Evolutionary conservation across 352 stramenopile species (phyloP).

Genomic region (Peronospora destructor): DNA sequence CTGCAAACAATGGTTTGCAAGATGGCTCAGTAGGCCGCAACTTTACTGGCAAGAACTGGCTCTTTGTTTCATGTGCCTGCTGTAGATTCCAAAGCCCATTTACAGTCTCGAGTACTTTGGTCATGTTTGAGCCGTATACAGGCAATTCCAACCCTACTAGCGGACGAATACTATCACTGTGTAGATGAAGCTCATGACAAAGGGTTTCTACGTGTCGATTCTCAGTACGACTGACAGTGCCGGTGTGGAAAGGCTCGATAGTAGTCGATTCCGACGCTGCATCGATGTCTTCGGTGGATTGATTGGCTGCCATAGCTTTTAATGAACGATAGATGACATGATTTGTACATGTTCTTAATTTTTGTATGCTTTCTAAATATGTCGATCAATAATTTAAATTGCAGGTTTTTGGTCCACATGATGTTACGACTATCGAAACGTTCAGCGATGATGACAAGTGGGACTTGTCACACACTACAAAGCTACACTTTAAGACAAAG

Average conservation of each 20-base stretch:
- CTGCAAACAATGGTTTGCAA: conserved; percentile 77
- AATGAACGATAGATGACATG: background rate
- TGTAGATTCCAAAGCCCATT: conserved; percentile 51
- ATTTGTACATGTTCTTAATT: too few species aligned
- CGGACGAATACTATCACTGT: conserved; percentile 26
- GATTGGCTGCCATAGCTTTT: conserved; percentile 28
- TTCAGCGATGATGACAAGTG: conserved; percentile 3
- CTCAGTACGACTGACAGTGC: conserved; percentile 3
- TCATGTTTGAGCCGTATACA: conserved; percentile 45
- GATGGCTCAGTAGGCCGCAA: conserved; percentile 66
- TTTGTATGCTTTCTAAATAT: background rate
- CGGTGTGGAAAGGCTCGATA: conserved; percentile 3
- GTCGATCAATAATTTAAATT: background rate
- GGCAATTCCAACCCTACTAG: conserved; percentile 64
- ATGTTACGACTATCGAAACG: conserved; percentile 24
- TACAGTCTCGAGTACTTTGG: conserved; percentile 49
- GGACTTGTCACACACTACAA: conserved; percentile 1
- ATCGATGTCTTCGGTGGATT: conserved; percentile 6
- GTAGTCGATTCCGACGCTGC: background rate
- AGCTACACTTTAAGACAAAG: background rate
- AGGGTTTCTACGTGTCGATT: conserved; percentile 2
- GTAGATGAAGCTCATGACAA: conserved; percentile 29
- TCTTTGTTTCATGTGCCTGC: conserved; percentile 63
- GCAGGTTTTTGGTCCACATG: conserved; percentile 9
- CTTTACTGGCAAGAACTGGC: conserved; percentile 72